phyloP scores from a whole-genome alignment of 306 rosid species.

The Cyamopsis tetragonoloba region DNA sequence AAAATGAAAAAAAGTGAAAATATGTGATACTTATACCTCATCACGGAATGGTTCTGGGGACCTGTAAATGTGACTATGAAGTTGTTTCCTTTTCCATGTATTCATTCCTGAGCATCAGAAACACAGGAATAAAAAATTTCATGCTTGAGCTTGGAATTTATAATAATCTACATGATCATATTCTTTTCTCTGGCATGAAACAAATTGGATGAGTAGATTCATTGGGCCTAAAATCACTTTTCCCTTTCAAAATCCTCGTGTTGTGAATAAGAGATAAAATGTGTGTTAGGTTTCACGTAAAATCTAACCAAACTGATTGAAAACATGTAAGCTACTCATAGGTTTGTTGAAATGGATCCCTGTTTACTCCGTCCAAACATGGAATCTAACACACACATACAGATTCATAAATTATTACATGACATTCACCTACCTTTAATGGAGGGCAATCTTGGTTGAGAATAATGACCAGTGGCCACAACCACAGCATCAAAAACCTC shows the following conservation, averaged over 20 bases:
- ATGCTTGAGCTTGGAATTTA: background rate
- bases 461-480: slow-evolving; percentile 88
- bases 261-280: no score
- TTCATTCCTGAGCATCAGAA: slow-evolving; percentile 60
- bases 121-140: background rate
- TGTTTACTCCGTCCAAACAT: no score
- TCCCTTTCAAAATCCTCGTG: background rate
- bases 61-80: slow-evolving; percentile 86
- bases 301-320: no score
- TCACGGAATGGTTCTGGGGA: slow-evolving; percentile 65
- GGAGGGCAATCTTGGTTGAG: slow-evolving; percentile 76
- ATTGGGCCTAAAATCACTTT: slow-evolving; percentile 15
- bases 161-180: background rate
- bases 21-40: slow-evolving; percentile 52
- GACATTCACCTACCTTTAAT: slow-evolving; percentile 46
- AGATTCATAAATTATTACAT: no score
- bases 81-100: slow-evolving; percentile 79
- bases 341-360: no score
- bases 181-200: background rate
- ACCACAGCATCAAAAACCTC: slow-evolving; percentile 89
- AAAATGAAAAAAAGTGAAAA: background rate
- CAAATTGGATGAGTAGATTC: background rate
- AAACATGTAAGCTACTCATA: no score
- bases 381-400: no score
- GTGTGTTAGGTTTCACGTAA: no score